Evolutionary conservation across 2,329 filamentous ascomycete species (phyloP), one percentile per base, ranked within the genome.

Genomic region (Hypoxylon sp.): DNA sequence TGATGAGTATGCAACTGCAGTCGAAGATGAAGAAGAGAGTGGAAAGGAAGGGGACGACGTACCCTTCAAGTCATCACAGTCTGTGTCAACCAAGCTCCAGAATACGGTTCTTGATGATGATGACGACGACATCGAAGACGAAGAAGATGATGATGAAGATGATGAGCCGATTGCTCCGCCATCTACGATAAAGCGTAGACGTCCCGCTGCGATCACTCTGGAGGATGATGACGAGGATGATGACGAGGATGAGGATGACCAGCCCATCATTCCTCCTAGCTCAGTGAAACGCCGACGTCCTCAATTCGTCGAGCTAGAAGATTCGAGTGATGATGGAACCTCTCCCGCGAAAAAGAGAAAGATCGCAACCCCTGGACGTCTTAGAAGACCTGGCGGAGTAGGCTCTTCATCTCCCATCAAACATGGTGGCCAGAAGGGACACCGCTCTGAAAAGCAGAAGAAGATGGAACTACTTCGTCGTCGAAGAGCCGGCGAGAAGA

Each of bases 381-480:
- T 57, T 2, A 55, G 35, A 26, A 55, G 42, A 21, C 41, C 55
- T 21, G 16, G 8, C 13, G 5, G 32, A 3, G 11, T 7, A 2
- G 21, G 11, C 23, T 21, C 50, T 16, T 61, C 63, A 27, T 61
- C 63, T 12, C 59, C 64, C 7, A 51, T 26, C 4, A 63, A 62
- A 30, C 44, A 19, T 6, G 51, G 35, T 15, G 45, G 34, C 2
- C 59, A 49, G n/a, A 68, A 51, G 30, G 56, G 55, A 15, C 66
- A 72, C 48, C 67, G 73, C 3, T 71, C 69, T 1, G 66, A 67
- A 8, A 74, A 71, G 46, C 67, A 75, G 44, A 75, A 75, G 62
- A 66, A 65, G 11, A 62, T 74, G 54, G 73, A 75, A 50, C 61
- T 75, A 3, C 59, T 75, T 11, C 70, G 64, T 30, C 69, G 72